These are phyloP conservation scores for Saturnispora galanensis DNA, from an alignment of 805 yeast genomes.

Conservation along the genomic window DNA sequence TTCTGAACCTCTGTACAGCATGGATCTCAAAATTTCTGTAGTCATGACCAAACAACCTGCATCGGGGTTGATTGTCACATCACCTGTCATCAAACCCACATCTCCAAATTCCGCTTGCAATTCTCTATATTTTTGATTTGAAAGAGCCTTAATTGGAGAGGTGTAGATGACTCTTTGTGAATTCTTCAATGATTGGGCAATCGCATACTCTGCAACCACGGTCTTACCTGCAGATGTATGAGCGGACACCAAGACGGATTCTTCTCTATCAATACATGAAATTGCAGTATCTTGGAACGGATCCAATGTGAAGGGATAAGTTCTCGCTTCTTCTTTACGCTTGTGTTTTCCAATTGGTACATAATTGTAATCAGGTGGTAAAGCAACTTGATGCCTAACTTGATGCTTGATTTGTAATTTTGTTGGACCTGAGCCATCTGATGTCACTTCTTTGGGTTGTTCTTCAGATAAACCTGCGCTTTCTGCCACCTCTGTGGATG, in stretches of 20 bases:
- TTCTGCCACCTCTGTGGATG: conserved; percentile 79
- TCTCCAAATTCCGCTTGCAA: conserved; percentile 33
- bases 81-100: conserved; percentile 94
- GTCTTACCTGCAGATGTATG: conserved; percentile 98
- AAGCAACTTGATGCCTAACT: conserved; percentile 95
- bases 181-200: conserved; percentile 85
- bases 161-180: conserved; percentile 93
- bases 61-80: conserved; percentile 94
- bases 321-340: conserved; percentile 68
- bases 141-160: conserved; percentile 86
- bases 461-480: conserved; percentile 50
- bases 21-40: conserved; percentile 87
- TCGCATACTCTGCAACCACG: conserved; percentile 94
- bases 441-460: conserved; percentile 25
- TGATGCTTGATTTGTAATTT: conserved; percentile 73
- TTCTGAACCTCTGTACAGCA: conserved; percentile 96
- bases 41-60: conserved; percentile 97
- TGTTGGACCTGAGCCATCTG: conserved; percentile 6
- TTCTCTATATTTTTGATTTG: conserved; percentile 87
- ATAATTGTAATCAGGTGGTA: conserved; percentile 87
- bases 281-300: conserved; percentile 97
- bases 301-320: conserved; percentile 87
- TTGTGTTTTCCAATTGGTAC: conserved; percentile 83
- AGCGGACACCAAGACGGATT: conserved; percentile 93
- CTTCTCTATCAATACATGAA: conserved; percentile 90